phyloP scores from a whole-genome alignment of 805 yeast species.

The Cyberlindnera euphorbiiphila region DNA sequence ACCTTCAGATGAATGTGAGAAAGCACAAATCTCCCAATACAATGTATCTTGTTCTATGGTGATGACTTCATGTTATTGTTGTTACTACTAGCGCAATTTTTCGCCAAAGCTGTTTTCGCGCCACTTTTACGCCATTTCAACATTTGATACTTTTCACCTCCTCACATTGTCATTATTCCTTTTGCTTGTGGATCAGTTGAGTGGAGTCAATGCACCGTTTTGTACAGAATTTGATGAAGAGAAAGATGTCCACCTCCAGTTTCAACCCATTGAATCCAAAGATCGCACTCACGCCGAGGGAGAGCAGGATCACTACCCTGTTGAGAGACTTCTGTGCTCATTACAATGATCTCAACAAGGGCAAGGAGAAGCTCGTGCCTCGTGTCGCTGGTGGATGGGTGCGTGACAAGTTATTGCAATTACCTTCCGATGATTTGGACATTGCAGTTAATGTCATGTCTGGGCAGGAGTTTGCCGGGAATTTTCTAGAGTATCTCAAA shows the following conservation, averaged over 20 bases:
- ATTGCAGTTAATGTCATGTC: slow-evolving; percentile 82
- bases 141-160: neutral
- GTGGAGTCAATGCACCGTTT: slow-evolving; percentile 3
- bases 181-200: no score
- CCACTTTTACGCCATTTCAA: slow-evolving; percentile 1
- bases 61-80: slow-evolving; percentile 13
- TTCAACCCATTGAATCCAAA: slow-evolving; percentile 14
- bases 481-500: slow-evolving; percentile 48
- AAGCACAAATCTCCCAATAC: no score
- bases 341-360: slow-evolving; percentile 4
- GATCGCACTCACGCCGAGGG: slow-evolving; percentile 38
- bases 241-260: slow-evolving; percentile 14
- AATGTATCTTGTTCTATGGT: no score
- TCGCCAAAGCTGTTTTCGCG: no score
- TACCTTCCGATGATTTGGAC: slow-evolving; percentile 81
- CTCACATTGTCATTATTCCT: neutral
- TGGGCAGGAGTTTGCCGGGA: slow-evolving; percentile 81
- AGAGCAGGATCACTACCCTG: slow-evolving; percentile 37
- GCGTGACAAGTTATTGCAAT: slow-evolving; percentile 83
- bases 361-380: slow-evolving; percentile 39
- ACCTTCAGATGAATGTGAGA: no score
- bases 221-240: slow-evolving; percentile 9
- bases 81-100: no score
- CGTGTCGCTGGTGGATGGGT: slow-evolving; percentile 99
- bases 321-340: slow-evolving; percentile 36